A percentile compares a stretch with the other conserved stretches of the same genome.
These are phyloP conservation scores for Apiotrichum laibachii DNA, from an alignment of 1,284 basidiomycete species.

Conservation along the genomic window DNA sequence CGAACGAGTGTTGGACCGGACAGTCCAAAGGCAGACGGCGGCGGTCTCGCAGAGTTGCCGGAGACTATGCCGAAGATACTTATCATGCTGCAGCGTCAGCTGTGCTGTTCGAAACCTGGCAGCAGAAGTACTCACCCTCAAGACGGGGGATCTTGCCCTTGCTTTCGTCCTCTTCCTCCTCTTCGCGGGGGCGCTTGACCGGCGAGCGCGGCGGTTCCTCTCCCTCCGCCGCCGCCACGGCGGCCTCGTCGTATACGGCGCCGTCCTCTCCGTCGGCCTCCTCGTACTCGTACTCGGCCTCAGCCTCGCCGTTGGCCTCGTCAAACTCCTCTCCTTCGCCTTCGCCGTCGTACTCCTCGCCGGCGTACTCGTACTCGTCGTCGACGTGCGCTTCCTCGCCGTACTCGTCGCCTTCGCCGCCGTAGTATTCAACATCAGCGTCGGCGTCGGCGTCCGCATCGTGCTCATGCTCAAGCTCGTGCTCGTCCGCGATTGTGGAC, in stretches of 20 bases:
- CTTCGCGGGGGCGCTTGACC: conserved; percentile 12
- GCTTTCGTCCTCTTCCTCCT: conserved; percentile 6
- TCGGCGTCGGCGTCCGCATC: not conserved
- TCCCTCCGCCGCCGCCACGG: not conserved
- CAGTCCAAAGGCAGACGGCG: no score
- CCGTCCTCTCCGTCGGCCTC: not conserved
- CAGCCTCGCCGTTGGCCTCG: not conserved
- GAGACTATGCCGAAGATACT: not conserved
- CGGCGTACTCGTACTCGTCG: conserved; percentile 1
- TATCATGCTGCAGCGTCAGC: conserved; percentile 1
- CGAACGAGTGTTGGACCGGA: no score
- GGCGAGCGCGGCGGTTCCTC: conserved; percentile 3
- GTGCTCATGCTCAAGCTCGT: not conserved
- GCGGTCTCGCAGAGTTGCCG: no score
- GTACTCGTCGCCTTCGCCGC: conserved; percentile 1
- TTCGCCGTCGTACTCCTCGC: conserved; percentile 9
- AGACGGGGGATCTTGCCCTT: conserved; percentile 14
- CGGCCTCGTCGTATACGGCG: not conserved
- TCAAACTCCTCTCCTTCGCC: conserved; percentile 1
- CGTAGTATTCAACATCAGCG: not conserved
- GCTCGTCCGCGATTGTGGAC: conserved; percentile 3
- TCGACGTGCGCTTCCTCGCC: conserved; percentile 14
- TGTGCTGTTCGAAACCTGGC: not conserved
- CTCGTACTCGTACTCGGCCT: not conserved
- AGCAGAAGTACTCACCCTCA: conserved; percentile 10